Conservation (phyloP, 2,329 filamentous ascomycete species). For the Aureobasidium sp. region DNA sequence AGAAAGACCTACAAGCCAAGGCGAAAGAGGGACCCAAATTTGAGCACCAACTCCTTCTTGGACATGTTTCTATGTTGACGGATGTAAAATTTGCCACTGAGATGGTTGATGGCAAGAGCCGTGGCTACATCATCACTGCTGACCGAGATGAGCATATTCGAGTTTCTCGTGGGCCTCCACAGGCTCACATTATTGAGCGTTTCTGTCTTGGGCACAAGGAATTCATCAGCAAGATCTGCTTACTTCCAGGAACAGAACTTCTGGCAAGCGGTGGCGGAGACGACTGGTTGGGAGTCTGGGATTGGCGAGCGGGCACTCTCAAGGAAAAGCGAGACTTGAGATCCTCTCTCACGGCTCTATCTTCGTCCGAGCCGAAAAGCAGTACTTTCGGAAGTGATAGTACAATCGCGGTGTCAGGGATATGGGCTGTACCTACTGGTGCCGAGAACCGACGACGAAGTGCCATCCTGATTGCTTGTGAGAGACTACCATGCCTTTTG, state of each 20-base stretch:
- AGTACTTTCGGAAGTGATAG: slow-evolving; percentile 18
- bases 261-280: slow-evolving; percentile 87
- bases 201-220: slow-evolving; percentile 85
- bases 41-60: slow-evolving; percentile 71
- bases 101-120: slow-evolving; percentile 39
- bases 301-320: slow-evolving; percentile 59
- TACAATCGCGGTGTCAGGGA: slow-evolving; percentile 43
- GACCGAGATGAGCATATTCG: slow-evolving; percentile 81
- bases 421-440: slow-evolving; percentile 36
- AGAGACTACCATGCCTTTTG: slow-evolving; percentile 55
- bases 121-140: slow-evolving; percentile 57
- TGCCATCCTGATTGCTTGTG: slow-evolving; percentile 35
- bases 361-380: not conserved
- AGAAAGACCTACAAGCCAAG: slow-evolving; percentile 36
- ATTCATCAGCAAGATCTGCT: slow-evolving; percentile 71
- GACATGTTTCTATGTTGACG: slow-evolving; percentile 93
- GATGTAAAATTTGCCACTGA: slow-evolving; percentile 55
- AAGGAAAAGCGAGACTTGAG: slow-evolving; percentile 49
- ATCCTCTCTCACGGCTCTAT: slow-evolving; percentile 20
- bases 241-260: slow-evolving; percentile 52
- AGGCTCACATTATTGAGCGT: slow-evolving; percentile 79
- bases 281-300: slow-evolving; percentile 69
- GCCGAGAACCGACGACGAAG: not conserved
- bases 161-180: slow-evolving; percentile 71
- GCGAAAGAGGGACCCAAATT: slow-evolving; percentile 49